These are phyloP conservation scores for Calcarisporium arbuscula DNA, from an alignment of 2,329 filamentous ascomycete genomes.

Conservation along the genomic window DNA sequence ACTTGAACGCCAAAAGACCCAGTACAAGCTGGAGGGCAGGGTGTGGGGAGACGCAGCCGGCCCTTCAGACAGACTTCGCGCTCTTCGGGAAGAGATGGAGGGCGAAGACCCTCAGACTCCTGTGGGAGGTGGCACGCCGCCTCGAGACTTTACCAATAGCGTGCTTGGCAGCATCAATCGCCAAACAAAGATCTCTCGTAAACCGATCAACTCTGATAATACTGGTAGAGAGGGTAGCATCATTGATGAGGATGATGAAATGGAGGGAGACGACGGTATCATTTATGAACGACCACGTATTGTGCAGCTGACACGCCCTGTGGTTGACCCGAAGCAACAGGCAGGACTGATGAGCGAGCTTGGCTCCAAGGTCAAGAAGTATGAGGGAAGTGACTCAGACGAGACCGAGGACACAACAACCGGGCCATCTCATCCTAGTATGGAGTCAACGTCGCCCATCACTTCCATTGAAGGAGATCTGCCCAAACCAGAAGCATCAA, in stretches of 20 bases:
- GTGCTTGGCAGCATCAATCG: constrained; percentile 68
- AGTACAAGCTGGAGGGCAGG: constrained; percentile 92
- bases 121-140: constrained; percentile 45
- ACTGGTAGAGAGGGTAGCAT: constrained; percentile 33
- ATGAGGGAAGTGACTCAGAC: constrained; percentile 68
- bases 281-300: constrained; percentile 74
- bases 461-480: constrained; percentile 56
- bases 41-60: constrained; percentile 77
- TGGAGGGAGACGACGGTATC: constrained; percentile 47
- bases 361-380: constrained; percentile 65
- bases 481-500: constrained; percentile 54
- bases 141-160: constrained; percentile 61
- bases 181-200: constrained; percentile 48
- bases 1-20: constrained; percentile 92
- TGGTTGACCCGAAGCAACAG: constrained; percentile 57
- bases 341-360: constrained; percentile 65
- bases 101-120: constrained; percentile 40
- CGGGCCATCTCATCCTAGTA: constrained; percentile 67
- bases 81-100: constrained; percentile 93
- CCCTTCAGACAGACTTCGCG: constrained; percentile 85
- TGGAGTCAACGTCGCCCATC: constrained; percentile 64
- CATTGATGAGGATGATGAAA: constrained; percentile 45
- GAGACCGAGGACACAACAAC: constrained; percentile 63
- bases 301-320: constrained; percentile 70
- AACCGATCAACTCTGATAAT: constrained; percentile 37